These are phyloP conservation scores for Fomitopsis betulina DNA, from an alignment of 1,284 basidiomycete genomes.

Conservation along the genomic window DNA sequence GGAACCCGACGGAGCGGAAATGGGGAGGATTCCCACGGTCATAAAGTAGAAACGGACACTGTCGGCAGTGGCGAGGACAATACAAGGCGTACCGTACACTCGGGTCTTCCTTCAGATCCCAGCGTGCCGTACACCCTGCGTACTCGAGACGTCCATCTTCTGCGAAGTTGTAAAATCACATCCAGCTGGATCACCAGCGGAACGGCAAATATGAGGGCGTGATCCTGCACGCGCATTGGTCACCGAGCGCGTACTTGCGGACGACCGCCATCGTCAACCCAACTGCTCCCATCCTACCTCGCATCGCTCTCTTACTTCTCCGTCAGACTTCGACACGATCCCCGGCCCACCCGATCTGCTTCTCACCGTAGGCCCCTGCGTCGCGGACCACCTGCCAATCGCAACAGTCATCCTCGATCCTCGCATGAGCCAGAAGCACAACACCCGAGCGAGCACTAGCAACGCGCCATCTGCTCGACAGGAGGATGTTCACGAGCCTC, in stretches of 20 bases:
- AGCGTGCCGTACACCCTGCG: constrained; percentile 1
- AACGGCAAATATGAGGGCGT: neutral
- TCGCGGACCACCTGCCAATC: neutral
- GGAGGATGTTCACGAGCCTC: constrained; percentile 17
- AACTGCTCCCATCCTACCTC: neutral
- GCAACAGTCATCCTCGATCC: neutral
- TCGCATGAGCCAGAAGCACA: constrained; percentile 60
- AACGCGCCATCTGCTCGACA: constrained; percentile 25
- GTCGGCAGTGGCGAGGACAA: constrained; percentile 1
- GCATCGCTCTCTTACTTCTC: neutral
- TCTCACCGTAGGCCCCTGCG: neutral
- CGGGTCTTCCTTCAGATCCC: constrained; percentile 1
- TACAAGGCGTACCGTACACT: neutral
- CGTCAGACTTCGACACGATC: neutral
- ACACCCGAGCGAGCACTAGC: constrained; percentile 34
- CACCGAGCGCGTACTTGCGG: constrained; percentile 2
- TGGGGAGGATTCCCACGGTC: neutral
- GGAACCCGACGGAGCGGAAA: neutral
- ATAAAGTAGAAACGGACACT: neutral
- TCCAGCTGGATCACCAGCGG: neutral
- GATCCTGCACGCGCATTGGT: neutral
- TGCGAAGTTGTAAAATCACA: neutral
- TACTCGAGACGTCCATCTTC: neutral
- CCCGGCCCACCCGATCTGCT: neutral
- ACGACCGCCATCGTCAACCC: constrained; percentile 1